phyloP scores from a whole-genome alignment of 345 rosid genomes.

The Populus davidiana region DNA sequence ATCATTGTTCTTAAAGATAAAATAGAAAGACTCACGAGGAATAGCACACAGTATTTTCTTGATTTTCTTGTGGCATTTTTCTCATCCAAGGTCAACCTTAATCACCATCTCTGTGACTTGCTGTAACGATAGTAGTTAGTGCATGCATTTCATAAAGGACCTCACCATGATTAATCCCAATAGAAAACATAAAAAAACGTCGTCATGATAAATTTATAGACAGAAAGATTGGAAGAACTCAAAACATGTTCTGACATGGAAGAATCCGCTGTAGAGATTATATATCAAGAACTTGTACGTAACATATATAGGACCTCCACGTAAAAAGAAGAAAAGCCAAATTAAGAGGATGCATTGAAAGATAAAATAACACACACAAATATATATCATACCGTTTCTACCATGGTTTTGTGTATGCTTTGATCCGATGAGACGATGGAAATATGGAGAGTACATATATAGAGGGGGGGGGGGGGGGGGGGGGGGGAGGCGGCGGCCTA shows the following conservation, averaged over 20 bases:
- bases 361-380: not conserved
- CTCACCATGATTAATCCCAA: no score
- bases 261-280: not conserved
- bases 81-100: conserved; percentile 66
- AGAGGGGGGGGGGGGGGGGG: not conserved
- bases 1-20: no score
- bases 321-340: not conserved
- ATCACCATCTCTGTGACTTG: conserved; percentile 68
- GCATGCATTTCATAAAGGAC: not conserved
- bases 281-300: no score
- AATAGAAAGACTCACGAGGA: conserved; percentile 54
- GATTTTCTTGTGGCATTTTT: conserved; percentile 63
- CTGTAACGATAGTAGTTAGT: conserved; percentile 22
- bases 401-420: not conserved
- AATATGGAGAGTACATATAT: not conserved
- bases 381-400: not conserved
- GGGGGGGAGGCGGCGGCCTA: not conserved
- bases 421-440: not conserved
- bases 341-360: not conserved
- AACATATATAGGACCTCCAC: not conserved
- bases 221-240: not conserved
- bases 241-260: not conserved
- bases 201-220: not conserved
- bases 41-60: conserved; percentile 63
- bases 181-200: not conserved